Conservation (phyloP, 495 filamentous ascomycete species). For the Neurospora tetraspora region DNA sequence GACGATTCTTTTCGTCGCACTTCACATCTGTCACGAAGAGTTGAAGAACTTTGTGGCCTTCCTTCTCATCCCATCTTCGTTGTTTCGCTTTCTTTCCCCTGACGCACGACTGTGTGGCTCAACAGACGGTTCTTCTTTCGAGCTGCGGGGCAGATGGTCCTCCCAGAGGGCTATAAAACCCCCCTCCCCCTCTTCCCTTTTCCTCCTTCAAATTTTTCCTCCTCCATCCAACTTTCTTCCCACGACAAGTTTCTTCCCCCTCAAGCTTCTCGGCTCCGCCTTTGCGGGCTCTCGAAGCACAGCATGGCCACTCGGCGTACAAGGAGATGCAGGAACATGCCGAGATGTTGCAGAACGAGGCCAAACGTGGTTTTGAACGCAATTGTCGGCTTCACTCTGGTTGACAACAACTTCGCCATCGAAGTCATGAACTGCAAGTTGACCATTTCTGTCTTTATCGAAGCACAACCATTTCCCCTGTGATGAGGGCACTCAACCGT, state of each 20-base stretch:
- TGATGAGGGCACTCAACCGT: background rate
- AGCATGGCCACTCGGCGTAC: background rate
- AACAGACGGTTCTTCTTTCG: background rate
- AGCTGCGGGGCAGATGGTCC: background rate
- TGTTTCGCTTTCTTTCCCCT: background rate
- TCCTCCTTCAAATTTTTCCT: background rate
- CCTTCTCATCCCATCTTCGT: background rate
- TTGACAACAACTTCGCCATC: background rate
- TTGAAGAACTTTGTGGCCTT: background rate
- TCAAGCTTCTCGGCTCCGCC: background rate
- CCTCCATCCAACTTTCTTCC: background rate
- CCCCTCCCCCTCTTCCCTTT: background rate
- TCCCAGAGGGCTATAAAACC: background rate
- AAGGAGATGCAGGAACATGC: no score
- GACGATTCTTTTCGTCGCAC: background rate
- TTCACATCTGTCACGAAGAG: background rate
- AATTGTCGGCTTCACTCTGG: background rate
- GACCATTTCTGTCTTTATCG: background rate
- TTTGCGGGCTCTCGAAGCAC: background rate
- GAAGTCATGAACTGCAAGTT: background rate
- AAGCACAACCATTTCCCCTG: background rate
- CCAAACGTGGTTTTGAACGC: no score
- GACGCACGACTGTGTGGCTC: background rate
- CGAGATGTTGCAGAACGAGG: no score
- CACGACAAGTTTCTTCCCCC: background rate